Evolutionary conservation across 129 eudicot genomes (phyloP).

Genomic region (Artemisia argyi): DNA sequence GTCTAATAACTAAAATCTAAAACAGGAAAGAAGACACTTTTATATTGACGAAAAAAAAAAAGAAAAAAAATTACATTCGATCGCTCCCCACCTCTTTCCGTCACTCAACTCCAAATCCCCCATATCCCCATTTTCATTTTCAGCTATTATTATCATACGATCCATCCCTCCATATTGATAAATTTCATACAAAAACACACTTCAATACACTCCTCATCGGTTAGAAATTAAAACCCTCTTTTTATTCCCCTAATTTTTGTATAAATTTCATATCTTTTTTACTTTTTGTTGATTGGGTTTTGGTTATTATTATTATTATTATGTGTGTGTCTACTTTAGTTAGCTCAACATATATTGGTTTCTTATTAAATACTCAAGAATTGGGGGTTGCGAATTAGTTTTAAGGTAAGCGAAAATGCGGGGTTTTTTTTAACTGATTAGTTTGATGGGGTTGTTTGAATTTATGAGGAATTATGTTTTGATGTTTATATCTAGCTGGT

Average conservation of each 20-base stretch:
- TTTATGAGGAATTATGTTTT: neutral
- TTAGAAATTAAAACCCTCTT: slow-evolving; percentile 14
- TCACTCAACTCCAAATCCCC: slow-evolving; percentile 34
- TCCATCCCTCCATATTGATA: neutral
- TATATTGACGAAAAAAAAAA: neutral
- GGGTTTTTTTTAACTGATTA: neutral
- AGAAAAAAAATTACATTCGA: neutral
- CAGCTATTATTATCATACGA: neutral
- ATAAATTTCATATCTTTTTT: no score
- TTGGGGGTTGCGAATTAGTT: neutral
- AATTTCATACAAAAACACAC: slow-evolving; percentile 2
- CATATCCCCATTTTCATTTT: slow-evolving; percentile 19
- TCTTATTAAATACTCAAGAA: no score
- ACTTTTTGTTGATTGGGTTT: neutral
- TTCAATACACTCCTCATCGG: slow-evolving; percentile 25
- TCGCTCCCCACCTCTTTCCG: slow-evolving; percentile 24
- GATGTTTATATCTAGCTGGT: neutral
- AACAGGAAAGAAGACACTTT: no score
- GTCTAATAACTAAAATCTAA: no score
- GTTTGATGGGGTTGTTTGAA: neutral
- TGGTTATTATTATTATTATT: neutral
- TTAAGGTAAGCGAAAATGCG: neutral
- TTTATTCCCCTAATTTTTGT: no score
- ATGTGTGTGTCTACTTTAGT: no score
- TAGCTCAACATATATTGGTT: no score